Conservation (phyloP, 768 basidiomycete species). For the Asterophora parasitica region DNA sequence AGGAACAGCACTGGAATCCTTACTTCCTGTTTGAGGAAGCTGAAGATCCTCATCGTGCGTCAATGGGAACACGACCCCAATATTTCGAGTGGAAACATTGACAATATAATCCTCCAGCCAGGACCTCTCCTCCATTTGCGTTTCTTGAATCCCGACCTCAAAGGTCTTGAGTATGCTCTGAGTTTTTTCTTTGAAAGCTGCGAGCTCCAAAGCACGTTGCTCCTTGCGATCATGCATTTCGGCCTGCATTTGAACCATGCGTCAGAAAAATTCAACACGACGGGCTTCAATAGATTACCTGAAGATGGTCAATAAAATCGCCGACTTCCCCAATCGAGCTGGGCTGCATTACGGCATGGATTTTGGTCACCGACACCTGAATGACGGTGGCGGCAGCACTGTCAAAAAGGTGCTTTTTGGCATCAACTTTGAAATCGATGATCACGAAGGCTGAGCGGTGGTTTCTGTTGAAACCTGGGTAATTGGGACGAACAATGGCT, state of each 20-base stretch:
- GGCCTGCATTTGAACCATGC: constrained; percentile 35
- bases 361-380: constrained; percentile 59
- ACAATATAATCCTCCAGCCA: constrained; percentile 58
- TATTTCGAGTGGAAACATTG: constrained; percentile 51
- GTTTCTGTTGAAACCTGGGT: constrained; percentile 47
- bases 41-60: constrained; percentile 56
- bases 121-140: constrained; percentile 31
- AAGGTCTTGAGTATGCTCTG: constrained; percentile 69
- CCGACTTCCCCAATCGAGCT: constrained; percentile 88
- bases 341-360: constrained; percentile 92
- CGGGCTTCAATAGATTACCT: constrained; percentile 38
- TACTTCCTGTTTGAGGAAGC: constrained; percentile 35
- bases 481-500: constrained; percentile 27
- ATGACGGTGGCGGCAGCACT: constrained; percentile 29
- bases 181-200: constrained; percentile 80
- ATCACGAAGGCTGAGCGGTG: constrained; percentile 80
- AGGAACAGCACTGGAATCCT: constrained; percentile 45
- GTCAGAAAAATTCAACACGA: constrained; percentile 1
- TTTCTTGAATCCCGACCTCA: constrained; percentile 53
- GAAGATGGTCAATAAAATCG: constrained; percentile 83
- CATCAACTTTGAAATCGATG: constrained; percentile 59
- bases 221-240: constrained; percentile 74
- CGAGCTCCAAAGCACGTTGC: constrained; percentile 71
- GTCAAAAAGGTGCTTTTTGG: constrained; percentile 23
- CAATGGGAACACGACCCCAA: constrained; percentile 91